These are phyloP conservation scores for Suhomyces sp. DNA, from an alignment of 805 yeast species.

Conservation along the genomic window DNA sequence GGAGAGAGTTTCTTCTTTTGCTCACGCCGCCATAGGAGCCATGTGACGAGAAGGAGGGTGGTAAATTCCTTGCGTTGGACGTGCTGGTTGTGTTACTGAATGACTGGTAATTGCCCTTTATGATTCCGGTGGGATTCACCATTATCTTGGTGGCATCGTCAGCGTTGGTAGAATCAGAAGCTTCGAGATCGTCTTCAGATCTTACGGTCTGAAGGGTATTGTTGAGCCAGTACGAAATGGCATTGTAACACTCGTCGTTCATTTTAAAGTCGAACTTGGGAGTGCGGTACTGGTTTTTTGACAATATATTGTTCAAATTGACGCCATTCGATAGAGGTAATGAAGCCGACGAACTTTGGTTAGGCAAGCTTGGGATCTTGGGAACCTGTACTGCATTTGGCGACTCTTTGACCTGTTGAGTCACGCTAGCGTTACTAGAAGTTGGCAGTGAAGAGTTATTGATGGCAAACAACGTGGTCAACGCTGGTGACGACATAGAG, in stretches of 20 bases:
- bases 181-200: conserved; percentile 7
- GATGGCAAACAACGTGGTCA: conserved; percentile 6
- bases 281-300: conserved; percentile 1
- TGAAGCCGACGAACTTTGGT: conserved; percentile 3
- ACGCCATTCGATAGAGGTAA: not conserved
- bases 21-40: not conserved
- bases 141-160: conserved; percentile 7
- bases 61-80: not conserved
- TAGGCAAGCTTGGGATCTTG: conserved; percentile 7
- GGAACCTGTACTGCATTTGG: not conserved
- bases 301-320: not conserved
- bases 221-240: conserved; percentile 35
- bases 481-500: conserved; percentile 7
- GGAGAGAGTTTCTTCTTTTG: conserved; percentile 6
- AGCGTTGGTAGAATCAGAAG: not conserved
- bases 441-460: not conserved
- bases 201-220: conserved; percentile 17
- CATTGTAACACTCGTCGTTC: conserved; percentile 41
- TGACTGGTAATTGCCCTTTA: conserved; percentile 13
- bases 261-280: conserved; percentile 19
- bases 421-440: not conserved
- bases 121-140: conserved; percentile 30
- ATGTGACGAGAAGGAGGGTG: conserved; percentile 4
- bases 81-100: not conserved
- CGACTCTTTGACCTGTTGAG: not conserved